A percentile compares a stretch with the other conserved stretches of the same genome.
These are phyloP conservation scores for Fraxinus greggii DNA, from an alignment of 305 asterid genomes.

Conservation along the genomic window DNA sequence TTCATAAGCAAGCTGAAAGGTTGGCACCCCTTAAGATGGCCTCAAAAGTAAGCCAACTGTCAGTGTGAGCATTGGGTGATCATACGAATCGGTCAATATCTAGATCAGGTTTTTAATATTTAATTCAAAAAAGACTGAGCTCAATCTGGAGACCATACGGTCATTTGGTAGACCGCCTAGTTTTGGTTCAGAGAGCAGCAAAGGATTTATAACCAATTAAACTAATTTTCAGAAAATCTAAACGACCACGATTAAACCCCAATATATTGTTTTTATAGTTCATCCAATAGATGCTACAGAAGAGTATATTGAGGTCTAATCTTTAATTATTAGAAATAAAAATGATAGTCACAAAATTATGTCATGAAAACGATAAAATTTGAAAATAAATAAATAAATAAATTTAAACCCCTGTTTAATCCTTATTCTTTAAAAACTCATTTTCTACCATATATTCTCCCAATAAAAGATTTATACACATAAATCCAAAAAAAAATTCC, in stretches of 20 bases:
- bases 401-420: too few relatives aligned
- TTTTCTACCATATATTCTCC: too few relatives aligned
- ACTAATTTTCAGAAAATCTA: not conserved
- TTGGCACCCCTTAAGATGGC: not conserved
- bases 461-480: too few relatives aligned
- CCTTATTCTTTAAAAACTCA: too few relatives aligned
- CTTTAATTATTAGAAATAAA: not conserved
- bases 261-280: not conserved
- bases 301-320: not conserved
- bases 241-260: not conserved
- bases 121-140: not conserved
- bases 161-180: not conserved
- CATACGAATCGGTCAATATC: not conserved
- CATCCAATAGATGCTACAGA: not conserved
- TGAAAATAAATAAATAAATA: not conserved
- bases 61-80: not conserved
- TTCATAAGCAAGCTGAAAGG: not conserved
- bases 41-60: not conserved
- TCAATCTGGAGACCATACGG: not conserved
- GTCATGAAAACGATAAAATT: not conserved
- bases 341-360: not conserved
- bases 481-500: too few relatives aligned
- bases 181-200: not conserved
- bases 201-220: not conserved
- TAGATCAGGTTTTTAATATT: not conserved